Evolutionary conservation across 441 rosid species (phyloP).

Genomic region (Rhodomyrtus psidioides): DNA sequence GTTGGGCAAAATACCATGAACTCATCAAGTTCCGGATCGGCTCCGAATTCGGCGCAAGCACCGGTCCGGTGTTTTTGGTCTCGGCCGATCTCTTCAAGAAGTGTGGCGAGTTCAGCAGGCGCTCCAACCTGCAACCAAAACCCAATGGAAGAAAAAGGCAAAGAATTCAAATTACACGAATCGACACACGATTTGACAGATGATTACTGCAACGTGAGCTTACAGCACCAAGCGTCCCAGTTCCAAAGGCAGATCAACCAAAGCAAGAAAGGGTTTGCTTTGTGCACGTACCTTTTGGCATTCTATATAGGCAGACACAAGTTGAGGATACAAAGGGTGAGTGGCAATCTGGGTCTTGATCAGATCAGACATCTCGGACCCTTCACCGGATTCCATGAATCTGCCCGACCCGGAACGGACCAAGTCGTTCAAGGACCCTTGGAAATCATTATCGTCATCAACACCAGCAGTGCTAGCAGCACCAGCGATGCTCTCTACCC

Average conservation of each 20-base stretch:
- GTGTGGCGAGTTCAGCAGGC: constrained; percentile 34
- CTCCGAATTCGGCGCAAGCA: constrained; percentile 27
- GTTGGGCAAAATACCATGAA: constrained; percentile 39
- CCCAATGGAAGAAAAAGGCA: background rate
- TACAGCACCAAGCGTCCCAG: background rate
- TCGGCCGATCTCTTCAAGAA: constrained; percentile 39
- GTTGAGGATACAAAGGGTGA: constrained; percentile 57
- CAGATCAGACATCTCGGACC: constrained; percentile 23
- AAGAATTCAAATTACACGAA: background rate
- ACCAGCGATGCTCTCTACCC: constrained; percentile 10
- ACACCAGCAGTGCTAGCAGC: background rate
- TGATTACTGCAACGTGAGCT: background rate
- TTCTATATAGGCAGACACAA: constrained; percentile 44
- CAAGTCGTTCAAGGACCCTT: constrained; percentile 13
- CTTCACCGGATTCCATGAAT: constrained; percentile 15
- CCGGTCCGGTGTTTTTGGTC: constrained; percentile 15
- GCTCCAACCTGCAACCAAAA: constrained; percentile 45
- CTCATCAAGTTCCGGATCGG: constrained; percentile 58
- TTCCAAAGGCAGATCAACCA: background rate
- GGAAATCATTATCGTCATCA: constrained; percentile 4
- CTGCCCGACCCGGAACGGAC: constrained; percentile 9
- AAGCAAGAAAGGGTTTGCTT: background rate
- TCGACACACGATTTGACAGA: background rate
- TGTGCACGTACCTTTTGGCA: constrained; percentile 44
- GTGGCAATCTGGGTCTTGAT: constrained; percentile 52